Evolutionary conservation across 179 eudicot species (phyloP).

Genomic region (Vitellaria paradoxa): DNA sequence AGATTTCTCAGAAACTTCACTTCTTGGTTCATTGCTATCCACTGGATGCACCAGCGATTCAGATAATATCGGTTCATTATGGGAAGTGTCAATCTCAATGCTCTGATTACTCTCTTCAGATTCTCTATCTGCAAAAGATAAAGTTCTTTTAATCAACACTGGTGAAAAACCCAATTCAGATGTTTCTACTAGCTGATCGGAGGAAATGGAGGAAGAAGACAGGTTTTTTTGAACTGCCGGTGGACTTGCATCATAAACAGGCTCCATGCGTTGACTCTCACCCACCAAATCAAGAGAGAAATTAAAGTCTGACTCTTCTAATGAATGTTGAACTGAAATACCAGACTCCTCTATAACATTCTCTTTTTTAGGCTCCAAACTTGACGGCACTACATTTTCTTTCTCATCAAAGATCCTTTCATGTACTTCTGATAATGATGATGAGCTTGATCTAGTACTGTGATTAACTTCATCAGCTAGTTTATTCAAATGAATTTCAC

Average conservation of each 20-base stretch:
- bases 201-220: conserved; percentile 41
- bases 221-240: conserved; percentile 32
- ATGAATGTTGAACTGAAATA: conserved; percentile 19
- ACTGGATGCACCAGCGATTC: conserved; percentile 7
- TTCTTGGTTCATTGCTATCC: conserved; percentile 16
- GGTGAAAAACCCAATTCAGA: conserved; percentile 30
- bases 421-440: conserved; percentile 41
- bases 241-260: conserved; percentile 79
- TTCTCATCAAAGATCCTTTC: conserved; percentile 39
- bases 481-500: conserved; percentile 22
- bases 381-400: conserved; percentile 29
- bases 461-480: conserved; percentile 35
- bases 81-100: conserved; percentile 12
- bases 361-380: conserved; percentile 26
- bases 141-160: conserved; percentile 26
- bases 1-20: conserved; percentile 18
- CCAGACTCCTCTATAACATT: conserved; percentile 24
- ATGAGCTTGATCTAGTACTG: conserved; percentile 40
- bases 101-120: conserved; percentile 30
- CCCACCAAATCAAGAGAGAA: conserved; percentile 13
- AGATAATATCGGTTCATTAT: conserved; percentile 17
- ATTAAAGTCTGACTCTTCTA: conserved; percentile 27
- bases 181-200: conserved; percentile 36
- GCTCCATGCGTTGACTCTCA: conserved; percentile 39
- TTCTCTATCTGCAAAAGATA: conserved; percentile 30